Percentiles rank a stretch among this genome's conserved stretches.
Evolutionary conservation across 1,284 basidiomycete species (phyloP).

Genomic region (Boletus calvinii): DNA sequence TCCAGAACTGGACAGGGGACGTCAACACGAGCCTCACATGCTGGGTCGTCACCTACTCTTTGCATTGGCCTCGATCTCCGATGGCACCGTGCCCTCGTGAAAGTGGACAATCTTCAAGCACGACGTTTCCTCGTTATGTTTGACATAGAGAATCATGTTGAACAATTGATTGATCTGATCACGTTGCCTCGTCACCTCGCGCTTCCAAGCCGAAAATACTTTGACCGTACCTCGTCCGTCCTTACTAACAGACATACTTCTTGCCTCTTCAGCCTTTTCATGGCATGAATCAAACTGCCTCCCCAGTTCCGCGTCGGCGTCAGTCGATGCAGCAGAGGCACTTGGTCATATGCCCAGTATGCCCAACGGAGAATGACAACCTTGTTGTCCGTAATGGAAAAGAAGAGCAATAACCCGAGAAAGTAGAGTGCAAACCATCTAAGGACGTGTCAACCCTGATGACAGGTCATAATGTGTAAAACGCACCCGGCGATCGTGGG

Average conservation of each 20-base stretch:
- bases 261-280: constrained; percentile 49
- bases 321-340: constrained; percentile 43
- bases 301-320: constrained; percentile 43
- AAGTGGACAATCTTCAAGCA: constrained; percentile 68
- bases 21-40: constrained; percentile 1
- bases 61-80: constrained; percentile 61
- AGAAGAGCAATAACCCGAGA: constrained; percentile 45
- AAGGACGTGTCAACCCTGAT: constrained; percentile 2
- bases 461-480: not conserved
- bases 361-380: constrained; percentile 49
- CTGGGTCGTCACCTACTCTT: constrained; percentile 42
- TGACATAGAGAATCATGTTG: constrained; percentile 63
- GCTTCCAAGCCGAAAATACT: not conserved
- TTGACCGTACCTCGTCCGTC: constrained; percentile 55
- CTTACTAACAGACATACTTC: constrained; percentile 60
- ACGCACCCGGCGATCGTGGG: constrained; percentile 53
- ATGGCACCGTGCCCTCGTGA: constrained; percentile 48
- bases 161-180: constrained; percentile 61
- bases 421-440: constrained; percentile 68
- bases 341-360: constrained; percentile 66
- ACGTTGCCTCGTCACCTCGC: not conserved
- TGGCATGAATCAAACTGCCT: constrained; percentile 36
- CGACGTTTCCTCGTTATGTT: constrained; percentile 64
- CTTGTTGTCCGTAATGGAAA: constrained; percentile 52
- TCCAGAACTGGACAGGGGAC: constrained; percentile 45